Evolutionary conservation across 192 early-diverging fungal species (phyloP), one percentile per base, ranked within the genome.

Genomic region (Linnemannia zychae): DNA sequence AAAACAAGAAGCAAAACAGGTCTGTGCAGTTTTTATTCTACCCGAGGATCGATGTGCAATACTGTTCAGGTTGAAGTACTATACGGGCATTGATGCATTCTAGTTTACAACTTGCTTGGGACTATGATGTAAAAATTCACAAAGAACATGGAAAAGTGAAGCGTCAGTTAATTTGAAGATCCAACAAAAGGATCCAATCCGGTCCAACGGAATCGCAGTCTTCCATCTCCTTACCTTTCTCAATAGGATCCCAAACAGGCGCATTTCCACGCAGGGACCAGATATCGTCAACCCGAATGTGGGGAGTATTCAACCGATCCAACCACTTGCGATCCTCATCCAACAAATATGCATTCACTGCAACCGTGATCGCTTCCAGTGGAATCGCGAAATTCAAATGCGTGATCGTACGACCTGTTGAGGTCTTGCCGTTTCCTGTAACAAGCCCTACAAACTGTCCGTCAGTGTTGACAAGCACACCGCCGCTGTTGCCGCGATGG

Each of bases 381-480:
- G 87, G 87, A 36, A 88, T 88, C 16, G 87, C 87, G 67, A 88
- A 88, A 40, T 88, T 88, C 48, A 88, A 74, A 60, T 88, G 78
- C 17, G 87, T 88, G 38, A 88, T 79, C 2, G 87, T 88, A 49
- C 81, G 69, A 38, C 87, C 87, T 9, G 81, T 83, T 1, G 80
- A 80, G 4, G 87, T 88, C 33, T 83, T 82, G 15, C 81, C 81
- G 71, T 88, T 87, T 4, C 87, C 82, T 28, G 81, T 83, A 11
- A 88, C 82, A 28, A 88, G 71, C 1, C 87, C 87, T 7, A 76
- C 65, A 74, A 88, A 80, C 13, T 71, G 49, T 4, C 81, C 87
- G 20, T 80, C 74, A 3, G 82, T 67, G 20, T 79, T 79, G 46
- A 88, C 74, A 9, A 88, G 70, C 3, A 83, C 87, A n/a, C 87